phyloP scores from a whole-genome alignment of 1,284 basidiomycete species.

The Wolfiporia cocos region DNA sequence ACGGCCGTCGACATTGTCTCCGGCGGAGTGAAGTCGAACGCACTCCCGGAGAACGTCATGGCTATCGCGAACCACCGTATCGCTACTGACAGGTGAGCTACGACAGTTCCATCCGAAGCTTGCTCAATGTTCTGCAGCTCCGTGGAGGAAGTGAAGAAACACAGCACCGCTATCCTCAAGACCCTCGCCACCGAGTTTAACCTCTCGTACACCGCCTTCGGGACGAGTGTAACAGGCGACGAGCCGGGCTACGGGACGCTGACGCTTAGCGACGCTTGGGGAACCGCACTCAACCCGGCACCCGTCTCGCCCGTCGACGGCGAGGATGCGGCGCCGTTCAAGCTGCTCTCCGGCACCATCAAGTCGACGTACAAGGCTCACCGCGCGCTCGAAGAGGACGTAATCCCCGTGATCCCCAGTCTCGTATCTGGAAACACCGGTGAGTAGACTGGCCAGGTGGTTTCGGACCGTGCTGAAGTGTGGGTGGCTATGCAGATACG shows the following conservation, averaged over 20 bases:
- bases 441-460: conserved; percentile 14
- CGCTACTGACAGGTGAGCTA: conserved; percentile 34
- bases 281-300: conserved; percentile 45
- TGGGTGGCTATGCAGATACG: conserved; percentile 29
- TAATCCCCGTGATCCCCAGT: conserved; percentile 37
- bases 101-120: conserved; percentile 16
- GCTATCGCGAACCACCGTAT: conserved; percentile 51
- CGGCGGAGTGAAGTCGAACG: conserved; percentile 60
- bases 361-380: conserved; percentile 36
- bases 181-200: conserved; percentile 38
- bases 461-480: neutral
- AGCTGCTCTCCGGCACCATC: conserved; percentile 44
- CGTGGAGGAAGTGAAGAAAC: conserved; percentile 34
- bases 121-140: conserved; percentile 33
- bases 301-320: conserved; percentile 45
- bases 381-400: conserved; percentile 21
- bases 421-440: conserved; percentile 46
- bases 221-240: conserved; percentile 22
- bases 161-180: conserved; percentile 34
- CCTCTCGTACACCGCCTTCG: conserved; percentile 41
- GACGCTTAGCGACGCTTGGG: conserved; percentile 37
- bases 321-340: conserved; percentile 38
- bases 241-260: conserved; percentile 30
- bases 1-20: conserved; percentile 55
- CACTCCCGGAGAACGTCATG: conserved; percentile 47